These are phyloP conservation scores for Tetradesmus lagerheimii DNA, from an alignment of 139 green algal species.

Conservation along the genomic window DNA sequence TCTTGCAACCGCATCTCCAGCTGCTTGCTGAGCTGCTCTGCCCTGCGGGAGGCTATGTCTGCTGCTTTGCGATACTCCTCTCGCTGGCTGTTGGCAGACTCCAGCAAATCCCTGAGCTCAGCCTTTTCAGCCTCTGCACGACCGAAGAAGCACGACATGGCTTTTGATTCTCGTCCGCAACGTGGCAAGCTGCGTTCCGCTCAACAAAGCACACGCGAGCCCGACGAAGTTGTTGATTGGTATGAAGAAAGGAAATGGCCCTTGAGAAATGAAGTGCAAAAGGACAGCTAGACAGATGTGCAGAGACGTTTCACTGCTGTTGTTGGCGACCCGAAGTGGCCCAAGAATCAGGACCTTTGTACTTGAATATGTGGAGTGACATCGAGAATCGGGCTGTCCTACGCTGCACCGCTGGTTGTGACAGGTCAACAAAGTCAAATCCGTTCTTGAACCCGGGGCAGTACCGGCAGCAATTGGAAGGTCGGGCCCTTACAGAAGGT, in stretches of 20 bases:
- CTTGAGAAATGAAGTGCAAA: background rate
- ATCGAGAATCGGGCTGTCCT: no score
- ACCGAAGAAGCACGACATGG: constrained; percentile 42
- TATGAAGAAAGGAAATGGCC: background rate
- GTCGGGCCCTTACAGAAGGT: no score
- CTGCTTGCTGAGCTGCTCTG: constrained; percentile 39
- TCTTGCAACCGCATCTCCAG: constrained; percentile 28
- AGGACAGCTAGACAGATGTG: background rate
- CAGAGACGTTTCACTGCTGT: background rate
- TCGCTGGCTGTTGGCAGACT: constrained; percentile 31
- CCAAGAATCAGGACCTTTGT: background rate
- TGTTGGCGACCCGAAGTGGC: background rate
- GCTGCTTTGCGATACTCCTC: constrained; percentile 47
- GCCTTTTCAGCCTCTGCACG: constrained; percentile 35
- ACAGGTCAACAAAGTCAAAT: constrained; percentile 15
- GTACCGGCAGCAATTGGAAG: no score
- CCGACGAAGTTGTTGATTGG: background rate
- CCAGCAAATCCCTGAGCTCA: constrained; percentile 47
- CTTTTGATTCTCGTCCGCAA: background rate
- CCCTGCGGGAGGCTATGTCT: constrained; percentile 11
- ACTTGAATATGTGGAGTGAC: no score
- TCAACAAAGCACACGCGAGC: background rate
- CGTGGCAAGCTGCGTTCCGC: background rate
- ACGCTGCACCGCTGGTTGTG: background rate
- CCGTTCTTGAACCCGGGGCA: background rate